Evolutionary conservation across 2,329 filamentous ascomycete species (phyloP), one percentile per base, ranked within the genome.

Genomic region (Ophiocordyceps robertsii): DNA sequence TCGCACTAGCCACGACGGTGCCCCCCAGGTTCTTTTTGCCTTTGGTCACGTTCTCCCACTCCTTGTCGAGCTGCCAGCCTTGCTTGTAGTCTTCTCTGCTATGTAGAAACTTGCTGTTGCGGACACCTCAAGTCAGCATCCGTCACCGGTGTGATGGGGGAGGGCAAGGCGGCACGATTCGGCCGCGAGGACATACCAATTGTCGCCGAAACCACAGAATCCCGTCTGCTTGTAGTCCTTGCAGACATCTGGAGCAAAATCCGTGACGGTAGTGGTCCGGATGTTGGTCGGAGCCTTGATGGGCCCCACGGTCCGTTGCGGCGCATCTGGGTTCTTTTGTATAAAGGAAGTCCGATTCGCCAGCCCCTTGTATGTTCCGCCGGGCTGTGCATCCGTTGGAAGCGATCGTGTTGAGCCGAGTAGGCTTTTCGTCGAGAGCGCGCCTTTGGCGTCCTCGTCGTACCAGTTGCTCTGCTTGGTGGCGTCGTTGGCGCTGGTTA

Each of bases 61-160:
- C 90, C 41, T 75, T 74, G 60, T 98, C 92, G 5, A 98, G 71
- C 59, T 96, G 87, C 92, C 92, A 98, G 3, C 92, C 92, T 57
- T 89, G 83, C 53, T 90, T 87, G 57, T 86, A 83, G 60, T 87
- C 83, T 53, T 85, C 81, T 44, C 85, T 69, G 6, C 77, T 77
- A 55, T 92, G 85, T 1, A 87, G 56, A 56, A 80, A 92, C 55
- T 88, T 94, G 67, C 49, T 51, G 17, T 12, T 38, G 10, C 12
- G 8, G 11, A 10, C 24, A 16, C 3, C 14, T 13, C 9, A 14
- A 16, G 41, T 48, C 21, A 47, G 45, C 21, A 19, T 12, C n/a
- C n/a, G 29, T 31, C 24, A 27, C 24, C 6, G 9, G 24, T 27
- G 9, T 6, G n/a, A 27, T 7, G 14, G 24, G 29, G 10, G 17